Base-by-base conservation (phyloP, 2,329 filamentous ascomycete species). In the Colletotrichum sp. region DNA sequence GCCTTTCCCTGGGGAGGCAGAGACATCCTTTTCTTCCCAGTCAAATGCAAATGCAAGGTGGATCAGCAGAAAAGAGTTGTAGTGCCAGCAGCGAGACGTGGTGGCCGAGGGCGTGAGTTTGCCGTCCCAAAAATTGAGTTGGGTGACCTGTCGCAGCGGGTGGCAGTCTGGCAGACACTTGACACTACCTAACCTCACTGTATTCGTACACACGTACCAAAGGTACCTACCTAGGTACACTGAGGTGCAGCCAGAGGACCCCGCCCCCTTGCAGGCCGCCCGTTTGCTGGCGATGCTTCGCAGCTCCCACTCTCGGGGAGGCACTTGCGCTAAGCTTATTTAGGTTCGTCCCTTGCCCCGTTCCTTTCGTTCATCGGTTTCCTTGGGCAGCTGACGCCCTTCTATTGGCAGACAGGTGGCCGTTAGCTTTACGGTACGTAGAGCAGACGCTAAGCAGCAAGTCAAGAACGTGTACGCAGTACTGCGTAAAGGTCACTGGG, bases 81-180 rank as follows among this genome's bases (percentile, higher is more conserved):
- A 63, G 18, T 32, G 13, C 28, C 28, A 63, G 21, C 15, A 43
- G 67, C 59, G 21, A 12, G 10, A 28, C 30, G 48, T 55, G 39
- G 59, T n/a, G 66, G 24, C 24, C 32, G 34, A 69, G 55, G 34
- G 55, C 24, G 24, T 70, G 43, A 75, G 73, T 75, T 75, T 73
- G 43, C 73, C 73, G 73, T 75, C 64, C 73, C 71, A 59, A 73
- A 70, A 64, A 48, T 67, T 65, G 73, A 75, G 73, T 75, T 73
- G 73, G 55, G 10, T 72, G 69, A 67, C 69, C 73, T 75, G 68
- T 75, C 72, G 67, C 72, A 75, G 67, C 72, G 61, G 68, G 67
- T 71, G 72, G 64, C 64, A 73, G 61, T 68, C 57, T 68, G 70
- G 57, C 70, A 68, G 73, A 69, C 57, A 63, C 67, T 75, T 75